Conservation (phyloP, 1,139 yeast genomes). For the Entelexis paramagnoliae region DNA sequence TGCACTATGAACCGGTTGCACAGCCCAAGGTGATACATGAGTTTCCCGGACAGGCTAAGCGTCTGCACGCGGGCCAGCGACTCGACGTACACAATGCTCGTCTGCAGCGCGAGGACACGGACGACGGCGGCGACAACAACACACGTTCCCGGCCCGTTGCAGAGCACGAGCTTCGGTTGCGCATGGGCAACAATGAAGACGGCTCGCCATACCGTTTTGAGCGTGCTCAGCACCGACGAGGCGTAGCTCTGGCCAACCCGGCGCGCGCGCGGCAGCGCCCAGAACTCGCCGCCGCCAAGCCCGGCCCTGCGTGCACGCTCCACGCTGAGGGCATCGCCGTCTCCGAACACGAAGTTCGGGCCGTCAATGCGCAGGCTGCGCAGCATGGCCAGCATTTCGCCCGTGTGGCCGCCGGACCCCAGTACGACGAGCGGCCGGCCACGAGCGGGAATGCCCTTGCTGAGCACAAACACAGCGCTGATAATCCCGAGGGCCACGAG, state of each 20-base stretch:
- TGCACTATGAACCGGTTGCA: conserved; percentile 71
- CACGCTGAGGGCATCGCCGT: conserved; percentile 53
- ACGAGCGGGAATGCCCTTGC: conserved; percentile 4
- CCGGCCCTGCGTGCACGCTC: conserved; percentile 37
- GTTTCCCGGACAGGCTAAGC: conserved; percentile 74
- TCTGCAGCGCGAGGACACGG: conserved; percentile 42
- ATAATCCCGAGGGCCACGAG: conserved; percentile 10
- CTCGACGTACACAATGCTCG: conserved; percentile 70
- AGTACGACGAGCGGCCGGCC: conserved; percentile 19
- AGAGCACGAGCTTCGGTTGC: conserved; percentile 38
- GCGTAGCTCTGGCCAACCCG: conserved; percentile 54
- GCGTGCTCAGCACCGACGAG: conserved; percentile 46
- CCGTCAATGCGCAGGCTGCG: conserved; percentile 23
- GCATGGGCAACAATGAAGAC: conserved; percentile 26
- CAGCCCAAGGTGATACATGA: conserved; percentile 32
- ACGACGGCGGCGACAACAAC: conserved; percentile 63
- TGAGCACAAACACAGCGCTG: conserved; percentile 5
- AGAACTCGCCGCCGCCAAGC: conserved; percentile 30
- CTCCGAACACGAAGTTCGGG: conserved; percentile 23
- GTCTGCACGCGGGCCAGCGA: conserved; percentile 74
- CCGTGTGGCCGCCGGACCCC: conserved; percentile 76
- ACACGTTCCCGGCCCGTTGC: conserved; percentile 94
- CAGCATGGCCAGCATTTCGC: conserved; percentile 71
- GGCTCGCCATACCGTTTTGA: conserved; percentile 28
- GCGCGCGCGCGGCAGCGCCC: conserved; percentile 58